These are phyloP conservation scores for Beauveria scarabaeidicola DNA, from an alignment of 2,329 filamentous ascomycete genomes.

Conservation along the genomic window DNA sequence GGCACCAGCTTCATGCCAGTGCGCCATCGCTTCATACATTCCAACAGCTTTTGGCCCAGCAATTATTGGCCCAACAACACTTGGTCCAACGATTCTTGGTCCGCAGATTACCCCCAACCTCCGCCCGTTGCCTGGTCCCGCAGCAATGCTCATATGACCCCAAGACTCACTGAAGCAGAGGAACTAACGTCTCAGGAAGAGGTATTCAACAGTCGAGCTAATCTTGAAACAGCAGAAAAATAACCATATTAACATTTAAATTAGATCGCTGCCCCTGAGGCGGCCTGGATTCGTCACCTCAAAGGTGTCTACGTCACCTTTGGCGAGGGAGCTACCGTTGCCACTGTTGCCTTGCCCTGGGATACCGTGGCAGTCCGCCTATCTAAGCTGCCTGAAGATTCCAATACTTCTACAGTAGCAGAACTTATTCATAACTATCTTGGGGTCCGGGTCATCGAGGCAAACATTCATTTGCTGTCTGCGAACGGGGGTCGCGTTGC, in stretches of 20 bases:
- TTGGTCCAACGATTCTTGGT: no score
- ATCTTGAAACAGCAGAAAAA: background rate
- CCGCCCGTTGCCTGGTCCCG: background rate
- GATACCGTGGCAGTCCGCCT: background rate
- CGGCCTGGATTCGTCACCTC: conserved; percentile 3
- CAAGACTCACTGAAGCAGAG: background rate
- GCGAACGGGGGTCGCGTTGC: background rate
- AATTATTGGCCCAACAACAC: background rate
- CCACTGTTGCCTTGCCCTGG: background rate
- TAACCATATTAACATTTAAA: background rate
- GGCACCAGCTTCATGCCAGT: background rate
- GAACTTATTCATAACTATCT: background rate
- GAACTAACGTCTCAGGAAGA: background rate
- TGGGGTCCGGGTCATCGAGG: background rate
- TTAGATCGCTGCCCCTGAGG: background rate
- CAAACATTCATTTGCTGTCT: background rate
- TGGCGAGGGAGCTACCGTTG: conserved; percentile 3
- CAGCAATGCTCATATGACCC: background rate
- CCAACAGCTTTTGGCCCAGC: background rate
- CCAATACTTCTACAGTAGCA: background rate
- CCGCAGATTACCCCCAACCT: background rate
- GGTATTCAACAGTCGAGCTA: background rate
- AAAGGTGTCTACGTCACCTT: conserved; percentile 5
- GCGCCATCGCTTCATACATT: background rate
- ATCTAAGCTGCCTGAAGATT: background rate